Percentiles rank a stretch among this genome's conserved stretches.
phyloP scores from a whole-genome alignment of 2,329 filamentous ascomycete genomes.

The Leptographium lundbergii region DNA sequence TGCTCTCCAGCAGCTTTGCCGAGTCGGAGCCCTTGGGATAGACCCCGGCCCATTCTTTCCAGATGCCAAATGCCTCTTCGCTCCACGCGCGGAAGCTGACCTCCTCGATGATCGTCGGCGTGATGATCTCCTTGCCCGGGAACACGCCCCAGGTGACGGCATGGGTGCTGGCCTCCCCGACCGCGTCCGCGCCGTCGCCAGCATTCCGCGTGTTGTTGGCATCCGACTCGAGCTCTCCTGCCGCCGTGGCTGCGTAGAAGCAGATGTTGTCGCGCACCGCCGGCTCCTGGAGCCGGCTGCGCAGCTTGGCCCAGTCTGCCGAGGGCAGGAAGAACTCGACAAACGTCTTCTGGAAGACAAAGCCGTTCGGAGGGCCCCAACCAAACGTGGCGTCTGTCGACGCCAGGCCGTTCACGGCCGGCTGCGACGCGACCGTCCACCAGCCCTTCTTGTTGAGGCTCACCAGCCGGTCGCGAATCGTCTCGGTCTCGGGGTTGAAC shows the following conservation, averaged over 20 bases:
- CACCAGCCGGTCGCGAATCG: slow-evolving; percentile 65
- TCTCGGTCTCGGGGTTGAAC: slow-evolving; percentile 68
- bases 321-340: slow-evolving; percentile 86
- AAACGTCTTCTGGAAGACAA: slow-evolving; percentile 97
- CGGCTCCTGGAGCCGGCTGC: slow-evolving; percentile 42
- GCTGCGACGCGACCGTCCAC: slow-evolving; percentile 95
- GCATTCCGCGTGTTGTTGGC: slow-evolving; percentile 17
- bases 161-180: slow-evolving; percentile 52
- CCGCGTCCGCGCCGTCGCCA: slow-evolving; percentile 13
- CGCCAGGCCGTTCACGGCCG: slow-evolving; percentile 74
- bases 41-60: slow-evolving; percentile 83
- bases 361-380: slow-evolving; percentile 86
- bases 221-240: slow-evolving; percentile 65
- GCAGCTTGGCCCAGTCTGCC: slow-evolving; percentile 57
- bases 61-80: slow-evolving; percentile 93
- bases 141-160: slow-evolving; percentile 99
- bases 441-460: slow-evolving; percentile 69
- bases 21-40: slow-evolving; percentile 65
- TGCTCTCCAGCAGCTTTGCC: slow-evolving; percentile 54
- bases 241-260: slow-evolving; percentile 75
- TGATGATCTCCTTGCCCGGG: slow-evolving; percentile 95
- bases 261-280: slow-evolving; percentile 56
- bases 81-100: slow-evolving; percentile 95
- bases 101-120: slow-evolving; percentile 95
- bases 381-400: slow-evolving; percentile 72